Evolutionary conservation across 192 early-diverging fungal genomes (phyloP), one percentile per base, ranked within the genome.

Genomic region (Neocallimastix lanati): DNA sequence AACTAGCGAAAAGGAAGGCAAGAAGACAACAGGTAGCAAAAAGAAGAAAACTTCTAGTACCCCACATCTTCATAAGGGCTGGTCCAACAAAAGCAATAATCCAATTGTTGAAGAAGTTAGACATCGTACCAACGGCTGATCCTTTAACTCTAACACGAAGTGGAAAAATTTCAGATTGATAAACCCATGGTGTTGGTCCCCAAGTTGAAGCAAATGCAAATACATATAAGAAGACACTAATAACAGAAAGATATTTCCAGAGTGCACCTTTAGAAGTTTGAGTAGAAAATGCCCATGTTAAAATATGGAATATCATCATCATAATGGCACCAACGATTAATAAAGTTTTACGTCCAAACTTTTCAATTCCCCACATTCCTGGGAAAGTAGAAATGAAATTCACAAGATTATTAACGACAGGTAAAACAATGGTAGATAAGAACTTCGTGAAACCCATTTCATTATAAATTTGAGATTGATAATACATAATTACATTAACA

Each of bases 91-190:
- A 37, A 13, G 36, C 13, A 37, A 37, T 7, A 37, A 37, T 37
- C 36, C 36, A 37, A 37, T 37, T 37, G 12, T 37, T 37, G 13
- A 37, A 7, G 13, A 37, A 98, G 90, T 98, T 97, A 78, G 94
- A 89, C 13, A 94, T 91, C 28, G 95, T 96, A 14, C 93, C 89
- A 16, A 95, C 80, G 28, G 92, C 77, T 13, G 77, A 30, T 13
- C 77, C 77, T 77, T 77, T 77, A 13, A 35, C 77, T 77, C 77
- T 29, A 13, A 77, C 33, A 30, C 77, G 29, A 77, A 77, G 33
- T 13, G 77, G 77, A 13, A 77, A 77, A 77, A 77, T 13, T 35
- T 77, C 77, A 29, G 77, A 7, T 35, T 77, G 77, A 13, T 77
- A 77, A 77, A 77, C 77, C 77, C 77, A 77, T 30, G 33, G 29